Conservation (phyloP, 2,329 filamentous ascomycete species). For the Neoscytalidium dimidiatum region DNA sequence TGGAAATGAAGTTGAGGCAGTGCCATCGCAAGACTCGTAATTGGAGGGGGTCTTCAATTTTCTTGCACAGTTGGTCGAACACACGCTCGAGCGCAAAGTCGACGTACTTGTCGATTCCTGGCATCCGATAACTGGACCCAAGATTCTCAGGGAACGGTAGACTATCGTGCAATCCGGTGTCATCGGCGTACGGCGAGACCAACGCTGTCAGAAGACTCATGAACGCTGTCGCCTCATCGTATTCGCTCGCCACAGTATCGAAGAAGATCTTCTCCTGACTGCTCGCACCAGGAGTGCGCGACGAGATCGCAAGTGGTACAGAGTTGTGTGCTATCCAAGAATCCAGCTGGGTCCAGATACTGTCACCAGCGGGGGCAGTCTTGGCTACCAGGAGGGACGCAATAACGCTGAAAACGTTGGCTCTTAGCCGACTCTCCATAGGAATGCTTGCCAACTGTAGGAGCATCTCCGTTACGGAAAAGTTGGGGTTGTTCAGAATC, state of each 20-base stretch:
- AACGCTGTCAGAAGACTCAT: conserved; percentile 75
- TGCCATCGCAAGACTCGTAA: conserved; percentile 72
- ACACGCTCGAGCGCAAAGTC: conserved; percentile 86
- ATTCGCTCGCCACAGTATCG: conserved; percentile 9
- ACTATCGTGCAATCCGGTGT: conserved; percentile 67
- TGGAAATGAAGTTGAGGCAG: conserved; percentile 80
- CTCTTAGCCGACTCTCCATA: conserved; percentile 75
- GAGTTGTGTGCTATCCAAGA: conserved; percentile 60
- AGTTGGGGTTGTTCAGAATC: conserved; percentile 67
- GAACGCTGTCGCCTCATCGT: conserved; percentile 49
- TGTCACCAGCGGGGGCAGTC: conserved; percentile 63
- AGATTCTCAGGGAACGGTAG: conserved; percentile 87
- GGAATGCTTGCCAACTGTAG: conserved; percentile 77
- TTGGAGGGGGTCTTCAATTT: conserved; percentile 58
- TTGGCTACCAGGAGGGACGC: conserved; percentile 76
- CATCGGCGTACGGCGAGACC: conserved; percentile 64
- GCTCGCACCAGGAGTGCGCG: background rate
- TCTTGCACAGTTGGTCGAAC: conserved; percentile 51
- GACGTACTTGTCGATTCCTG: conserved; percentile 88
- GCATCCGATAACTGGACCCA: conserved; percentile 73
- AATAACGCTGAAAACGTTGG: conserved; percentile 80
- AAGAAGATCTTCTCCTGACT: conserved; percentile 9
- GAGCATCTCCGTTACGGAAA: conserved; percentile 72
- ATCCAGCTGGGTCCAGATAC: conserved; percentile 81
- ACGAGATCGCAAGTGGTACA: conserved; percentile 5